A percentile compares a stretch with the other conserved stretches of the same genome.
phyloP scores from a whole-genome alignment of 106 monocot species.

The Vanilla planifolia region DNA sequence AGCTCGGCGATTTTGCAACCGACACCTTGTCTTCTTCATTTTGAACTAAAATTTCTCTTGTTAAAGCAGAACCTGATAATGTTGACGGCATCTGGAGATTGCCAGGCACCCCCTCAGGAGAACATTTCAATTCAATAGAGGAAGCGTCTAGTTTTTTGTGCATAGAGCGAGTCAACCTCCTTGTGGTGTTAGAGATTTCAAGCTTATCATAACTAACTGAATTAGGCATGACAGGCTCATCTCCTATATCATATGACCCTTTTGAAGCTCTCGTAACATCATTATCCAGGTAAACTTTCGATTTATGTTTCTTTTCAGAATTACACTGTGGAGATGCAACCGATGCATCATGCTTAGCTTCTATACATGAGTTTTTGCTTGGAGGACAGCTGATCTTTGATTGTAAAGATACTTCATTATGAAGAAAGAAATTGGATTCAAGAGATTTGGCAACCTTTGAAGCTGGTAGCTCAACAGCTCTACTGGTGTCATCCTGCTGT shows the following conservation, averaged over 20 bases:
- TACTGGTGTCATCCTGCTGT: constrained; percentile 3
- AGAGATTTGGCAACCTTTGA: neutral
- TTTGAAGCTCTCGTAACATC: neutral
- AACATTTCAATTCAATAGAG: neutral
- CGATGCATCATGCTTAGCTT: neutral
- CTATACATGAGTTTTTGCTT: neutral
- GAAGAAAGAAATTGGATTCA: neutral
- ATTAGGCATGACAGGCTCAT: neutral
- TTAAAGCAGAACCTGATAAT: neutral
- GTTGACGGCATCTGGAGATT: neutral
- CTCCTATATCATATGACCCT: neutral
- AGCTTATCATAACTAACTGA: constrained; percentile 2
- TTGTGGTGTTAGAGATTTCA: neutral
- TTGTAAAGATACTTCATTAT: neutral
- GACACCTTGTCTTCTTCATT: neutral
- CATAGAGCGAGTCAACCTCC: constrained; percentile 21
- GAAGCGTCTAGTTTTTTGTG: constrained; percentile 7
- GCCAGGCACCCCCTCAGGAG: neutral
- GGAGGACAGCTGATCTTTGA: neutral
- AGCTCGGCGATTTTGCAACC: constrained; percentile 5
- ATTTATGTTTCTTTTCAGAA: neutral
- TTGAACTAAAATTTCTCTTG: neutral
- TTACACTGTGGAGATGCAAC: neutral
- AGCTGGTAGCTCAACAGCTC: constrained; percentile 2
- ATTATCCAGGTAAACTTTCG: neutral